These are phyloP conservation scores for Neotropicomus parvogracilis DNA, from an alignment of 1,284 basidiomycete genomes.

Conservation along the genomic window DNA sequence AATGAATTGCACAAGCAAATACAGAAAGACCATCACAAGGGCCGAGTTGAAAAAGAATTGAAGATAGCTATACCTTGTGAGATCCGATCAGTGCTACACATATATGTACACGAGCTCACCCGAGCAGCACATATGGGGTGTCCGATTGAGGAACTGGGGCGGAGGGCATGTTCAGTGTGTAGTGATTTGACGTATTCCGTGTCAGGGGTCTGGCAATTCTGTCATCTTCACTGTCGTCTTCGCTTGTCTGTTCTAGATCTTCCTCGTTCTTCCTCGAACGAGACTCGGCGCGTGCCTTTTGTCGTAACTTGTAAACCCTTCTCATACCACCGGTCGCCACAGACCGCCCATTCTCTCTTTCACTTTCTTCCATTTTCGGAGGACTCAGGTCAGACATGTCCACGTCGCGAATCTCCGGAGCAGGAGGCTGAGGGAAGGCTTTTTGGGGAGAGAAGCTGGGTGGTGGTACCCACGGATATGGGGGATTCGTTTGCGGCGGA, in stretches of 20 bases:
- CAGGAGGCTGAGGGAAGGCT: conserved; percentile 47
- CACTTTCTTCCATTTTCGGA: conserved; percentile 42
- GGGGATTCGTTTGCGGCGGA: conserved; percentile 43
- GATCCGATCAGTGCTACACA: conserved; percentile 9
- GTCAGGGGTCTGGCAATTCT: conserved; percentile 39
- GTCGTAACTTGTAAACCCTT: conserved; percentile 63
- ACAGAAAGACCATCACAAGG: conserved; percentile 80
- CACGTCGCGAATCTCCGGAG: conserved; percentile 56
- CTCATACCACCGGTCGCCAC: conserved; percentile 68
- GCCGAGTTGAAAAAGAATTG: conserved; percentile 95
- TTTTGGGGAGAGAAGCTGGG: conserved; percentile 54
- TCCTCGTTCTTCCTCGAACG: conserved; percentile 31
- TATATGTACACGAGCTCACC: conserved; percentile 44
- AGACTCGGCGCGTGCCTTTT: conserved; percentile 41
- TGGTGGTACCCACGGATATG: conserved; percentile 63
- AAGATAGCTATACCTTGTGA: conserved; percentile 61
- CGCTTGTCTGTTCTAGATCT: conserved; percentile 44
- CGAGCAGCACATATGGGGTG: conserved; percentile 71
- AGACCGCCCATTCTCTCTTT: conserved; percentile 41
- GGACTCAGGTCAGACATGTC: conserved; percentile 72
- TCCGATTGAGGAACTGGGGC: conserved; percentile 54
- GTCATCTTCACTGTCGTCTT: conserved; percentile 39
- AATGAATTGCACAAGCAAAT: conserved; percentile 82
- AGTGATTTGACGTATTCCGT: conserved; percentile 69
- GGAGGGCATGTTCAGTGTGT: conserved; percentile 73